A percentile compares a stretch with the other conserved stretches of the same genome.
Conservation (phyloP, 495 filamentous ascomycete species). For the Aspergillus carlsbadensis region DNA sequence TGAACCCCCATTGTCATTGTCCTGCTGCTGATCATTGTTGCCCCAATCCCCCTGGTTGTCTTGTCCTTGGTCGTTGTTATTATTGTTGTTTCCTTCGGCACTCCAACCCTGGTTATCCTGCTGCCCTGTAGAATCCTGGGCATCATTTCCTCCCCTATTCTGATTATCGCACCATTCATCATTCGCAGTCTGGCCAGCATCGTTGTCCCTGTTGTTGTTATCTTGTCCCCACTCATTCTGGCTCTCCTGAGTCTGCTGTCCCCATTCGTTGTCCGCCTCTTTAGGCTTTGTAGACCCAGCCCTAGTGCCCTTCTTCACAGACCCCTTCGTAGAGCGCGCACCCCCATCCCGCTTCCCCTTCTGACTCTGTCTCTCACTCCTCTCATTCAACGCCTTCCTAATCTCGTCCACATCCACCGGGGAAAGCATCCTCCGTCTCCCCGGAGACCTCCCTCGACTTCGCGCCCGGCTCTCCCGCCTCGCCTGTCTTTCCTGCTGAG, state of each 20-base stretch:
- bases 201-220: neutral
- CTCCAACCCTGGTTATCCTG: neutral
- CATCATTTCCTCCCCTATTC: neutral
- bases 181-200: neutral
- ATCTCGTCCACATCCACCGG: no score
- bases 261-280: neutral
- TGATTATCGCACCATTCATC: neutral
- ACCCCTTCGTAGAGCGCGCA: neutral
- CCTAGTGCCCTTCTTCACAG: neutral
- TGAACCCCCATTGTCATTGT: neutral
- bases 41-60: neutral
- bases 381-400: neutral
- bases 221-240: neutral
- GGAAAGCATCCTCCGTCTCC: no score
- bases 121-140: neutral
- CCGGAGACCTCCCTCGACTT: no score
- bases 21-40: neutral
- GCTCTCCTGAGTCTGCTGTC: neutral
- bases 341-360: neutral
- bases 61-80: neutral
- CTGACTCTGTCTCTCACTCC: neutral
- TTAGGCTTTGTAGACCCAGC: neutral
- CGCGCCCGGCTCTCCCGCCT: no score
- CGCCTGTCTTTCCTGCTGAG: neutral
- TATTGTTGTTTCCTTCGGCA: neutral